Evolutionary conservation across 768 basidiomycete species (phyloP).

Genomic region (Mycena venus): DNA sequence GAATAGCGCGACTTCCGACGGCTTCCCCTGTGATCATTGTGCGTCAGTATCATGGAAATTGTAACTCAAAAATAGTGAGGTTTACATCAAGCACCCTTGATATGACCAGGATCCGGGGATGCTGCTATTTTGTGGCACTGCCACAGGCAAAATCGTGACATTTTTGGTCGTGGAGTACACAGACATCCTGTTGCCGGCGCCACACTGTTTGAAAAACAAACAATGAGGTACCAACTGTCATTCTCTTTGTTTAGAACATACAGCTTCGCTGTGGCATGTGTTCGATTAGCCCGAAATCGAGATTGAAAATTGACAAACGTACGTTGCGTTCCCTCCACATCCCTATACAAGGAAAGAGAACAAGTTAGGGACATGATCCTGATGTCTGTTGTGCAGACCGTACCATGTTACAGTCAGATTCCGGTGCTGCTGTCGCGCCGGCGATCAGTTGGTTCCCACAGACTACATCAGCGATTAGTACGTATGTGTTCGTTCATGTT

Average conservation of each 20-base stretch:
- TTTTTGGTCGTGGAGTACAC: constrained; percentile 71
- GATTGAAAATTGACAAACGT: constrained; percentile 39
- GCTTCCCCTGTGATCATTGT: constrained; percentile 60
- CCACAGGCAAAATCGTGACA: constrained; percentile 71
- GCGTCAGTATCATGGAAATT: not conserved
- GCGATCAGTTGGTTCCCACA: constrained; percentile 78
- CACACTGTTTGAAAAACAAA: constrained; percentile 55
- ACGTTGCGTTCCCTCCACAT: constrained; percentile 85
- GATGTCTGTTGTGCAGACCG: too few relatives aligned
- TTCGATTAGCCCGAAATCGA: not conserved
- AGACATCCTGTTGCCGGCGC: constrained; percentile 78
- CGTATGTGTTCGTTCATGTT: not conserved
- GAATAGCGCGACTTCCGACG: constrained; percentile 64
- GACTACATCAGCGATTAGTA: constrained; percentile 53
- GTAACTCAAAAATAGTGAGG: not conserved
- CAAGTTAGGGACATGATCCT: too few relatives aligned
- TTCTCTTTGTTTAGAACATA: constrained; percentile 3
- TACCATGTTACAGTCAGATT: constrained; percentile 64
- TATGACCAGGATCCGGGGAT: constrained; percentile 78
- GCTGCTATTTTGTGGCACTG: constrained; percentile 63
- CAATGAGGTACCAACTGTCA: not conserved
- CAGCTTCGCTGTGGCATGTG: constrained; percentile 62
- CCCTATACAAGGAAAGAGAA: constrained; percentile 32
- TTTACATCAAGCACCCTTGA: constrained; percentile 76
- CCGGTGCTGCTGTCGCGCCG: constrained; percentile 66